Evolutionary conservation across 73 alveolate genomes (phyloP).

Genomic region (Paramecium tetraurelia): DNA sequence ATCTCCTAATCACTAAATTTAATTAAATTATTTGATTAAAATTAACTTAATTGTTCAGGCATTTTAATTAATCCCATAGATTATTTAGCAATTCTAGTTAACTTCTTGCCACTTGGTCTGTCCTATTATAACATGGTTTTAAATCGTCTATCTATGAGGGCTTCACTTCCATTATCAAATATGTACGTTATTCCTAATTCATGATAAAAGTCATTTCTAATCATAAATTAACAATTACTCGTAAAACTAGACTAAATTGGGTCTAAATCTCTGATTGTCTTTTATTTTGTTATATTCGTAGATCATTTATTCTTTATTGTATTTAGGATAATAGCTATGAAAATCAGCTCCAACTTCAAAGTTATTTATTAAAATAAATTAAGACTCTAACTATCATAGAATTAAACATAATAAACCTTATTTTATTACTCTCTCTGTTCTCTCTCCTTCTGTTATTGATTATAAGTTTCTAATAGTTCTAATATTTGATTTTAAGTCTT

Average conservation of each 20-base stretch:
- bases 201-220: neutral
- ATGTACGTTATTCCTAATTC: neutral
- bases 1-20: neutral
- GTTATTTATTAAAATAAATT: neutral
- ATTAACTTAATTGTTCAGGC: neutral
- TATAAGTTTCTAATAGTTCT: neutral
- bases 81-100: neutral
- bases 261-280: neutral
- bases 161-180: conserved; percentile 15
- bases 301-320: conserved; percentile 24
- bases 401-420: neutral
- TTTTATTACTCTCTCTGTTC: neutral
- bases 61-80: neutral
- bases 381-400: neutral
- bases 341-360: conserved; percentile 13
- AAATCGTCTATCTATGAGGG: neutral
- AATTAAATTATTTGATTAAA: neutral
- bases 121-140: neutral
- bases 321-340: conserved; percentile 32
- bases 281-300: conserved; percentile 1
- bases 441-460: neutral
- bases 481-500: conserved; percentile 10
- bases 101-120: neutral
- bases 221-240: neutral
- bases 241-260: neutral